Base-by-base conservation (phyloP, 192 early-diverging fungal genomes). In the Tieghemiomyces parasiticus region DNA sequence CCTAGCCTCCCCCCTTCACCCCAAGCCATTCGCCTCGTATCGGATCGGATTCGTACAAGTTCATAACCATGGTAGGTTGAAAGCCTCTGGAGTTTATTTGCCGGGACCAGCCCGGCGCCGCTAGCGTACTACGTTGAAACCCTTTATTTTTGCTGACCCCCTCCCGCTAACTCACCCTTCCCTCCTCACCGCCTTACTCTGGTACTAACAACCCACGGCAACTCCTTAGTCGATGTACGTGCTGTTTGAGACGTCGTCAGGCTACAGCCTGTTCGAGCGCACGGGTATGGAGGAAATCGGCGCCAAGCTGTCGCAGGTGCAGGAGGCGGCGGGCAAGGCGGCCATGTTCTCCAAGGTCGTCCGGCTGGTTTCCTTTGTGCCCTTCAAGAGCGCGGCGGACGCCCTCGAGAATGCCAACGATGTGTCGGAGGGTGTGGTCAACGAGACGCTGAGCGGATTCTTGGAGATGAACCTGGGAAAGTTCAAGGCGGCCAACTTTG, bases 401-500 rank as follows among this genome's bases (percentile, higher is more conserved):
- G 96, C 96, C 62, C 77, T 99, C 34, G 94, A 97, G 71, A 99
- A 97, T 76, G 87, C 90, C 59, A 97, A 92, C 76, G 92, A 96
- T 67, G 84, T 99, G 25, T 95, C 93, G 58, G 96, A 99, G 83
- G 96, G 91, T 61, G 77, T 95, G 68, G 81, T 88, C 69, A 93
- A 88, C 71, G 81, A 81, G 25, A 75, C 81, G 60, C 79, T 99
- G 58, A 90, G 90, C 70, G 84, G 83, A 25, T 99, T 99, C 74
- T 82, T 97, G 69, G 90, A 95, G 74, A 77, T 93, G 68, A 95
- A 97, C 74, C 66, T 99, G 61, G 87, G 87, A 53, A 86, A 88
- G 66, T 64, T 80, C 59, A 89, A 89, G 66, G 92, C 85, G 70
- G 67, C 62, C 55, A 79, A 79, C 67, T 78, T 80, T 28, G 74